phyloP scores from a whole-genome alignment of 2,329 filamentous ascomycete species.

The Alternaria hordeiaustralica region DNA sequence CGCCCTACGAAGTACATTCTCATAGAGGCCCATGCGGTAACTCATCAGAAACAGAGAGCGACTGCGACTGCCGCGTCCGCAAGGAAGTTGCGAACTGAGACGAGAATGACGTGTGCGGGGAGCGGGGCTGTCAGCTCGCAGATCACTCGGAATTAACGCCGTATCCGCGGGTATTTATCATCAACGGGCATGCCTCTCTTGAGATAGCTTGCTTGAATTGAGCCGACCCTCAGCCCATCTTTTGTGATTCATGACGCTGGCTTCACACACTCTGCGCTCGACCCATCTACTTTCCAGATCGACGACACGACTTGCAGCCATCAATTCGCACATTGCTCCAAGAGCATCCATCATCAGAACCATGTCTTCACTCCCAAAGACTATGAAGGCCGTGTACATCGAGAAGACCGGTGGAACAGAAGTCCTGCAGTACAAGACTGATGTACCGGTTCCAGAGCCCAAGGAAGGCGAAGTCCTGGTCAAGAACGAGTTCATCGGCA shows the following conservation, averaged over 20 bases:
- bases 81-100: neutral
- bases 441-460: conserved; percentile 72
- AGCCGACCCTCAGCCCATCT: neutral
- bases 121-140: conserved; percentile 2
- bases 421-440: conserved; percentile 72
- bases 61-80: neutral
- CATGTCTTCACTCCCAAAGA: conserved; percentile 64
- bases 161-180: conserved; percentile 10
- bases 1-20: neutral
- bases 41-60: neutral
- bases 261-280: conserved; percentile 14
- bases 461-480: conserved; percentile 77
- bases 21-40: neutral
- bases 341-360: conserved; percentile 21
- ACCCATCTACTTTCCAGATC: conserved; percentile 8
- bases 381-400: conserved; percentile 76
- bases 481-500: conserved; percentile 78
- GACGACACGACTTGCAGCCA: conserved; percentile 22
- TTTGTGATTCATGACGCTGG: conserved; percentile 22
- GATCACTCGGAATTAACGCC: conserved; percentile 3
- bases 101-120: conserved; percentile 15
- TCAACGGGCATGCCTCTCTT: neutral
- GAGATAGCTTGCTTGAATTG: neutral
- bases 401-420: conserved; percentile 75
- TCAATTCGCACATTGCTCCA: conserved; percentile 24